Percentiles rank a stretch among this genome's conserved stretches.
Evolutionary conservation across 176 grass and related monocot genomes (phyloP).

Genomic region (bread wheat (Triticum aestivum)): DNA sequence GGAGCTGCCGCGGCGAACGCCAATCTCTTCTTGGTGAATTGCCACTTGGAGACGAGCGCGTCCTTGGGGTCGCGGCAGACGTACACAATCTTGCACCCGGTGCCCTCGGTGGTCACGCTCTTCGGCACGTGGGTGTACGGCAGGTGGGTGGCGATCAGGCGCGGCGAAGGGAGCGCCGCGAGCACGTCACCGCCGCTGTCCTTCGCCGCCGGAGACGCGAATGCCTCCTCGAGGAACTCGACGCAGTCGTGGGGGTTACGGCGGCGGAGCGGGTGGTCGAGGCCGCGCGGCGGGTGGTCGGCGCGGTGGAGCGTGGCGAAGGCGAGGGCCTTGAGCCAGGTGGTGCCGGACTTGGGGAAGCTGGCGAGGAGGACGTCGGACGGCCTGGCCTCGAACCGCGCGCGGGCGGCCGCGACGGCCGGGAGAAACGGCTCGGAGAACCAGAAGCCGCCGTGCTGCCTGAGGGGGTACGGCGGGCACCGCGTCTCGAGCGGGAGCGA

Average conservation of each 20-base stretch:
- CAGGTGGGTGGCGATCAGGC: slow-evolving; percentile 22
- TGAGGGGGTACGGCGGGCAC: too few species aligned
- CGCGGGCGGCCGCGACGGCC: too few species aligned
- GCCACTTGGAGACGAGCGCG: slow-evolving; percentile 19
- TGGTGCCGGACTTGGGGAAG: slow-evolving; percentile 46
- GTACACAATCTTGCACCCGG: slow-evolving; percentile 29
- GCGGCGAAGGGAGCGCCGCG: background rate
- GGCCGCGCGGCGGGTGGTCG: background rate
- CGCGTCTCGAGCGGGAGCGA: too few species aligned
- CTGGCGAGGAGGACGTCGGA: slow-evolving; percentile 27
- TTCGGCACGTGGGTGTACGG: slow-evolving; percentile 38
- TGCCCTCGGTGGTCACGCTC: background rate
- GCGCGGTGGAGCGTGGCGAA: background rate
- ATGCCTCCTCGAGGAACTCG: background rate
- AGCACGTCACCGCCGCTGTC: background rate
- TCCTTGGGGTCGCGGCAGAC: slow-evolving; percentile 53
- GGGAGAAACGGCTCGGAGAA: too few species aligned
- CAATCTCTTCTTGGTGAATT: background rate
- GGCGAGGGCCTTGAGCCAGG: slow-evolving; percentile 45
- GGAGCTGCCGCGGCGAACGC: too few species aligned
- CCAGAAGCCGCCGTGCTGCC: too few species aligned
- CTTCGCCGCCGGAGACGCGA: too few species aligned
- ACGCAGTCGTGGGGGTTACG: slow-evolving; percentile 38
- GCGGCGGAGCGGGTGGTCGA: slow-evolving; percentile 2
- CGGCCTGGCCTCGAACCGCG: too few species aligned